These are phyloP conservation scores for Colletotrichum sp. DNA, from an alignment of 2,329 filamentous ascomycete genomes.

Conservation along the genomic window DNA sequence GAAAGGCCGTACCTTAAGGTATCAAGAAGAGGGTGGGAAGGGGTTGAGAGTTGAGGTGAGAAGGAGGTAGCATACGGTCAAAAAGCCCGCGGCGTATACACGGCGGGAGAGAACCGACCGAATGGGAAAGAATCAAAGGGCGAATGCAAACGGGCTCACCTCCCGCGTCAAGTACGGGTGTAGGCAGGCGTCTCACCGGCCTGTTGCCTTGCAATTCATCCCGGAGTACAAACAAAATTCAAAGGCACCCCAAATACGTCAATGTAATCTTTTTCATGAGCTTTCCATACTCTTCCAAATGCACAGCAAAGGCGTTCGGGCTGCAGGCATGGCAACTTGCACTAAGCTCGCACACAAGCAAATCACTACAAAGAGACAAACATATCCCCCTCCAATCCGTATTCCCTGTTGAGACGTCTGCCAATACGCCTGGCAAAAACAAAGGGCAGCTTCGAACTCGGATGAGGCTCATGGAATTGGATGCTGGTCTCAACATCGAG, in stretches of 20 bases:
- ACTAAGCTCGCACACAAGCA: not conserved
- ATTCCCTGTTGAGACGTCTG: slow-evolving; percentile 51
- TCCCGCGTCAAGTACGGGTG: not conserved
- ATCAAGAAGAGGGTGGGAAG: not conserved
- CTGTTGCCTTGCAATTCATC: not conserved
- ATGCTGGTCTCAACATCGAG: slow-evolving; percentile 53
- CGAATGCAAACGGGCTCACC: not conserved
- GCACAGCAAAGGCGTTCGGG: not conserved
- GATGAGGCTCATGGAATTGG: slow-evolving; percentile 67
- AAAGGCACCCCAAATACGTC: not conserved
- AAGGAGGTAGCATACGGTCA: not conserved
- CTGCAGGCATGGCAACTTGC: not conserved
- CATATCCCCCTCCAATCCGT: slow-evolving; percentile 53
- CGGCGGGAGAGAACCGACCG: not conserved
- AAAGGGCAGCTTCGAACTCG: slow-evolving; percentile 55
- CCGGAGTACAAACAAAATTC: not conserved
- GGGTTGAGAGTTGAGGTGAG: not conserved
- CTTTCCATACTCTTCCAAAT: not conserved
- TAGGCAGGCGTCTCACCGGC: not conserved
- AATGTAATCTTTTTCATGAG: not conserved
- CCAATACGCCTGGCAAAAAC: slow-evolving; percentile 50
- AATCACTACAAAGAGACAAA: slow-evolving; percentile 37
- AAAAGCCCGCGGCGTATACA: not conserved
- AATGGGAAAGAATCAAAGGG: not conserved
- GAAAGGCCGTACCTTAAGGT: not conserved